Conservation (phyloP, 495 filamentous ascomycete genomes). For the Pseudoneurospora amorphoporcata region DNA sequence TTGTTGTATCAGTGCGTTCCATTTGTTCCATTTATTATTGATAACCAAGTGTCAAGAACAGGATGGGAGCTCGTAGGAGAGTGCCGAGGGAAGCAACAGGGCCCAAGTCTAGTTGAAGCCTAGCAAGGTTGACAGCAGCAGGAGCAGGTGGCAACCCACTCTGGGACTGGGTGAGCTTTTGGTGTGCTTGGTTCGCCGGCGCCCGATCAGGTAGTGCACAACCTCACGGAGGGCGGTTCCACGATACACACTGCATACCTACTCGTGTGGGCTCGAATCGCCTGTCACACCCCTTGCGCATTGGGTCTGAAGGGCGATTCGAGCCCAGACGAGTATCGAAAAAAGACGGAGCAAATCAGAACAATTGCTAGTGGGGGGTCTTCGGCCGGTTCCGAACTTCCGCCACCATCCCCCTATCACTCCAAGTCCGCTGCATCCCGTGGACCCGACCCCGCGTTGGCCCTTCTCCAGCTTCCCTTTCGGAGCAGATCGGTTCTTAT, state of each 20-base stretch:
- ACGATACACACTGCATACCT: neutral
- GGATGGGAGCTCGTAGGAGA: neutral
- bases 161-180: neutral
- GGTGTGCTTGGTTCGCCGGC: neutral
- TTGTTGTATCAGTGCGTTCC: neutral
- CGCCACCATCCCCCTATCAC: neutral
- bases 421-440: neutral
- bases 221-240: neutral
- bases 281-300: too few species aligned
- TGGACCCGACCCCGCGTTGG: neutral
- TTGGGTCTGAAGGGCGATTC: too few species aligned
- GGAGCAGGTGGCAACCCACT: constrained; percentile 1
- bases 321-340: too few species aligned
- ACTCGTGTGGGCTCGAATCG: too few species aligned
- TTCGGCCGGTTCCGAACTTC: neutral
- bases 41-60: neutral
- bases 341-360: neutral
- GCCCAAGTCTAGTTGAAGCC: neutral
- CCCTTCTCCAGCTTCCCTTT: neutral
- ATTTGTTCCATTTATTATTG: neutral
- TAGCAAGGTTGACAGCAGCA: neutral
- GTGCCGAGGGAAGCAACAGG: neutral
- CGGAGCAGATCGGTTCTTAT: neutral
- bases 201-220: neutral
- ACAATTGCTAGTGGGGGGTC: neutral